Evolutionary conservation across 2,329 filamentous ascomycete genomes (phyloP), one percentile per base, ranked within the genome.

Genomic region (Aspergillus pseudoterreus): DNA sequence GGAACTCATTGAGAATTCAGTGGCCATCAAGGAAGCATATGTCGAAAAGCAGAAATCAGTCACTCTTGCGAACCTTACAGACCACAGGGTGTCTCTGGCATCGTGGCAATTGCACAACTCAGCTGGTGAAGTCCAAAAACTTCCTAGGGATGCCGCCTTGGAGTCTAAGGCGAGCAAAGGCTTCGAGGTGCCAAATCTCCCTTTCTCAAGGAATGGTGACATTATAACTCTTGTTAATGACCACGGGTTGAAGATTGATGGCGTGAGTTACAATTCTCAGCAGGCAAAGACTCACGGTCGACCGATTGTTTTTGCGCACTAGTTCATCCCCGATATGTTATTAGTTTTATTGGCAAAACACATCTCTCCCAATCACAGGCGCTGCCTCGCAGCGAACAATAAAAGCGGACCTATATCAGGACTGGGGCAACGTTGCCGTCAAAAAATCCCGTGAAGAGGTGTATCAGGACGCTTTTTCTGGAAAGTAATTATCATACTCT

Each of bases 141-240:
- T 58, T 8, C 51, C 56, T 17, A 15, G 15, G 2, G 32, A 52
- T 46, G 49, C 51, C 33, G 39, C 19, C 11, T 52, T 57, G 27
- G 42, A 43, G 33, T 44, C 51, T 10, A 50, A n/a, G 19, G 46
- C 47, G 41, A 52, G 24, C 35, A 35, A 33, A 27, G 19, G 5
- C 21, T 57, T 52, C 19, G 51, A 48, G 11, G 10, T 56, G 32
- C n/a, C 51, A n/a, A 12, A 49, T 24, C 47, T 47, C 9, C 38
- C 39, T n/a, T 41, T 58, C 11, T 53, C 48, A n/a, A 43, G 33
- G 1, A 10, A 53, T 5, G 56, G 54, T 3, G 56, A 57, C 41
- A 57, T 43, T 14, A 57, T 58, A n/a, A 58, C 56, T 5, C 45
- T 58, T 4, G 19, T 57, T 15, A 49, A 58, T 49, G 45, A 53